A percentile compares a stretch with the other conserved stretches of the same genome.
phyloP scores from a whole-genome alignment of 371 early-diverging fungal genomes.

The Mucor plumbeus region DNA sequence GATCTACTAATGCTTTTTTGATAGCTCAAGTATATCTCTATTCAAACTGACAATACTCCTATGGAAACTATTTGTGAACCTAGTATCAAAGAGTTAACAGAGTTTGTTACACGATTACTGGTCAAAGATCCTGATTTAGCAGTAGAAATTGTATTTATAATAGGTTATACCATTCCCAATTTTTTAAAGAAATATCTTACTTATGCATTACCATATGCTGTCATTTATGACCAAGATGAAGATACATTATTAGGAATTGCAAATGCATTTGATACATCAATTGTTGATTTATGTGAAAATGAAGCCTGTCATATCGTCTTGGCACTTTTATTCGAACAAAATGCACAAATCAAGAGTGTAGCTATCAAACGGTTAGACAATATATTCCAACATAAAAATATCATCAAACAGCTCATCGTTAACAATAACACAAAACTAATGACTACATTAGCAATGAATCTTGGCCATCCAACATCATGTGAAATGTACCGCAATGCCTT shows the following conservation, averaged over 20 bases:
- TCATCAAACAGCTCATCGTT: background rate
- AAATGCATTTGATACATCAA: background rate
- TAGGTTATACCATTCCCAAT: background rate
- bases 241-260: background rate
- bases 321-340: conserved; percentile 6
- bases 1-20: background rate
- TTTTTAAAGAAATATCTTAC: conserved; percentile 2
- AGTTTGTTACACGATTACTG: background rate
- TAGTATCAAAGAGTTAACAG: background rate
- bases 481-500: background rate
- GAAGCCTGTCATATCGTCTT: background rate
- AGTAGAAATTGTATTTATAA: background rate
- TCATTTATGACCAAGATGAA: background rate
- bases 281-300: background rate
- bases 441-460: conserved; percentile 7
- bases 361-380: background rate
- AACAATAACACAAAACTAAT: conserved; percentile 14
- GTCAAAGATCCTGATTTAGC: background rate
- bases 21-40: background rate
- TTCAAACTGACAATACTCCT: background rate
- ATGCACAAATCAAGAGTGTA: background rate
- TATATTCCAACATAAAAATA: background rate
- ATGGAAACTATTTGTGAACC: background rate
- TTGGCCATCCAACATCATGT: background rate
- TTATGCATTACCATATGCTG: conserved; percentile 16